These are phyloP conservation scores for Cytospora paraplurivora DNA, from an alignment of 2,329 filamentous ascomycete species.

Conservation along the genomic window DNA sequence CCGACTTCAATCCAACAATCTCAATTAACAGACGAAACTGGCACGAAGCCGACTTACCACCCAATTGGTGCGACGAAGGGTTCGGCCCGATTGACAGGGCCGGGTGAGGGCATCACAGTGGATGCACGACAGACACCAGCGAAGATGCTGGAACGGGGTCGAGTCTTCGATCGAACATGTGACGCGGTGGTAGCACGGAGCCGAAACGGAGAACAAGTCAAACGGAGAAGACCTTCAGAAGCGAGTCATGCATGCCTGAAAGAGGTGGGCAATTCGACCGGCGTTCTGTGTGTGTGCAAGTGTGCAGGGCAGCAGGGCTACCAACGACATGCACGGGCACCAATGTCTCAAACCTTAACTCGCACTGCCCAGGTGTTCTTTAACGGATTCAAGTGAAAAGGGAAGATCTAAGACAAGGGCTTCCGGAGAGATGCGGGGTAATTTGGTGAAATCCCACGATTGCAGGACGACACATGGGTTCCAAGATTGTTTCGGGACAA, in stretches of 20 bases:
- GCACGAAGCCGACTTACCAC: constrained; percentile 19
- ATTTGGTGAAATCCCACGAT: constrained; percentile 27
- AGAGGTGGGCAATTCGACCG: constrained; percentile 17
- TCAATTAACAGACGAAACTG: not conserved
- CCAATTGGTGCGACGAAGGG: constrained; percentile 25
- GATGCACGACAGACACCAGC: not conserved
- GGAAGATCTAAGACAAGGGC: constrained; percentile 4
- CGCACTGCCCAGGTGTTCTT: not conserved
- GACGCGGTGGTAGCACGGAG: constrained; percentile 10
- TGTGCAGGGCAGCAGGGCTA: too few relatives aligned
- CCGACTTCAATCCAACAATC: constrained; percentile 2
- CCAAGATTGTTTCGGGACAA: not conserved
- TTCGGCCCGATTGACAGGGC: constrained; percentile 20
- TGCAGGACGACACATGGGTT: not conserved
- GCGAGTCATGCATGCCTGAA: constrained; percentile 24
- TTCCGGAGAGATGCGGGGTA: not conserved
- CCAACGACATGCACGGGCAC: too few relatives aligned
- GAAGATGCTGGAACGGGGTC: constrained; percentile 19
- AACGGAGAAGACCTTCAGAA: too few relatives aligned
- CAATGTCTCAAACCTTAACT: not conserved
- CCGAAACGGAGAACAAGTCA: constrained; percentile 7
- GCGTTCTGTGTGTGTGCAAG: too few relatives aligned
- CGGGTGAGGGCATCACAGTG: constrained; percentile 21
- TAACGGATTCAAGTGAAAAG: constrained; percentile 2
- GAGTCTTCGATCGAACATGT: constrained; percentile 8